These are phyloP conservation scores for Botrytis squamosa DNA, from an alignment of 2,329 filamentous ascomycete species.

Conservation along the genomic window DNA sequence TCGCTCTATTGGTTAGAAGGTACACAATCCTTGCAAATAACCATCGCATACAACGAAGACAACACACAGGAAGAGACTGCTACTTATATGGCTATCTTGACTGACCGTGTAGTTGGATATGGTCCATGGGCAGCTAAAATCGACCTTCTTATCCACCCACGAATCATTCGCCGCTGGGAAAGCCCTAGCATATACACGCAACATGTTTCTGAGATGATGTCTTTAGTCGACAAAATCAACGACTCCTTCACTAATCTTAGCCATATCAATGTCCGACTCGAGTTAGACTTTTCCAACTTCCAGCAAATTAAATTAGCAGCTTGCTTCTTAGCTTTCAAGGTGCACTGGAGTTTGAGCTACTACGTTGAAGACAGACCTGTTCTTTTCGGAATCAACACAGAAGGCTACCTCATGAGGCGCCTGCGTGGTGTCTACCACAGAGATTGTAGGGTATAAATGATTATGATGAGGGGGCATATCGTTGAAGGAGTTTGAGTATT, in stretches of 20 bases:
- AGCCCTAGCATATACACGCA: neutral
- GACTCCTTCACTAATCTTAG: neutral
- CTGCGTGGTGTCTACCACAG: neutral
- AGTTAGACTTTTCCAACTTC: slow-evolving; percentile 6
- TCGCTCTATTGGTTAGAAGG: slow-evolving; percentile 4
- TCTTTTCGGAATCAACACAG: neutral
- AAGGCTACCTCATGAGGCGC: neutral
- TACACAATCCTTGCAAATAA: neutral
- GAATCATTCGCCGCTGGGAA: neutral
- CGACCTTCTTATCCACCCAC: neutral
- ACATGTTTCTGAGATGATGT: neutral
- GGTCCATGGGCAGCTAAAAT: neutral
- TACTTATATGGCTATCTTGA: neutral
- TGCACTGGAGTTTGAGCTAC: neutral
- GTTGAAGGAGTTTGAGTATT: too few species aligned
- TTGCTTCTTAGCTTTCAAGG: neutral
- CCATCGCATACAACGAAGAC: neutral
- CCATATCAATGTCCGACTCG: neutral
- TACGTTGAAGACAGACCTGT: neutral
- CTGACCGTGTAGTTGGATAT: neutral
- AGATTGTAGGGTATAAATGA: neutral
- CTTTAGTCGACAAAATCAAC: slow-evolving; percentile 1
- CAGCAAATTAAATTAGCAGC: slow-evolving; percentile 12
- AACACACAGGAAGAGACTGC: slow-evolving; percentile 2
- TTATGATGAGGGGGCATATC: too few species aligned